These are phyloP conservation scores for Scutellaria baicalensis DNA, from an alignment of 257 asterid species.

Conservation along the genomic window DNA sequence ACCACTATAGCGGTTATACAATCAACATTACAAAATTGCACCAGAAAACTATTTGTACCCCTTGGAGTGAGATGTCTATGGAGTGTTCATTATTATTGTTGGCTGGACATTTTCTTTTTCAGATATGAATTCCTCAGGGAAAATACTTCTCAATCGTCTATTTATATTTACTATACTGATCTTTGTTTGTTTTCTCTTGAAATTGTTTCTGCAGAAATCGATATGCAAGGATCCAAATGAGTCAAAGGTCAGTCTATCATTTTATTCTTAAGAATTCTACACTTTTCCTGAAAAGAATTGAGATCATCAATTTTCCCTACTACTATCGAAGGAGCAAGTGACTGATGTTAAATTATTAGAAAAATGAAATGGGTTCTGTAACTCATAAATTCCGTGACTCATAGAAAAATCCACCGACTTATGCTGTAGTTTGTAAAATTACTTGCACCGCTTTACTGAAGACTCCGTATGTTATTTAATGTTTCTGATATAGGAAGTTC, in stretches of 20 bases:
- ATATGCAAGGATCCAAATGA: slow-evolving; percentile 72
- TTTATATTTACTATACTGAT: slow-evolving; percentile 9
- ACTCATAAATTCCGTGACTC: not conserved
- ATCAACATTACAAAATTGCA: not conserved
- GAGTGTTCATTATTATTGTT: not conserved
- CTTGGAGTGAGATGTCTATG: not conserved
- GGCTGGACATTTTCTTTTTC: not conserved
- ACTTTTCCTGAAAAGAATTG: not conserved
- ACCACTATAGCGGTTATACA: not conserved
- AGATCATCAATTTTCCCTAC: not conserved
- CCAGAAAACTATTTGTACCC: not conserved
- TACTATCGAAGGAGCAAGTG: not conserved
- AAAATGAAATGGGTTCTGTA: not conserved
- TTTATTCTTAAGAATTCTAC: not conserved
- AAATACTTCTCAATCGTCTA: not conserved
- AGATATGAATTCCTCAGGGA: not conserved
- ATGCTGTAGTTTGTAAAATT: not conserved
- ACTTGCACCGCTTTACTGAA: not conserved
- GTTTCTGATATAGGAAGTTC: slow-evolving; percentile 62
- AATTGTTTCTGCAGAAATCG: slow-evolving; percentile 56
- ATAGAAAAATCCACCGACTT: not conserved
- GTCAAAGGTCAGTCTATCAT: slow-evolving; percentile 50
- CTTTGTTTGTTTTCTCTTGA: slow-evolving; percentile 1
- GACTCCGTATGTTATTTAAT: slow-evolving; percentile 3
- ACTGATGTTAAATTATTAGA: not conserved